These are phyloP conservation scores for Backusella luteola DNA, from an alignment of 192 early-diverging fungal species.

Conservation along the genomic window DNA sequence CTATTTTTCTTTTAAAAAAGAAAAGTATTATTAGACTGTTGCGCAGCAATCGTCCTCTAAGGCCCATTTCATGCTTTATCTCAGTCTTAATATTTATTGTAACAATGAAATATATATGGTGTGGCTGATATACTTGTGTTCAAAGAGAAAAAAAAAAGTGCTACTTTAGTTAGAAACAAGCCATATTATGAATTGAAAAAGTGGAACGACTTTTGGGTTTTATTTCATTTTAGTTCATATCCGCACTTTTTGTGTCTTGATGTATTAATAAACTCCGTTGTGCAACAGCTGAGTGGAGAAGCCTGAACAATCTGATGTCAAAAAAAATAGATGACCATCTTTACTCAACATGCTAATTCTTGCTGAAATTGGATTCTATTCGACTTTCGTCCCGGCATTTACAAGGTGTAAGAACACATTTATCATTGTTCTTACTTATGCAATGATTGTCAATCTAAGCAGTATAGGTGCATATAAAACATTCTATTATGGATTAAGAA, in stretches of 20 bases:
- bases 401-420: background rate
- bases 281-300: background rate
- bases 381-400: background rate
- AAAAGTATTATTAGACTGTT: background rate
- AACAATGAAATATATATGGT: background rate
- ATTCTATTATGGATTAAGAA: background rate
- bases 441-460: background rate
- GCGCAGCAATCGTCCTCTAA: background rate
- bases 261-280: background rate
- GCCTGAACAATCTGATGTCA: background rate
- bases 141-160: background rate
- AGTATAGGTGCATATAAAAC: background rate
- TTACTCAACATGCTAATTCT: background rate
- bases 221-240: background rate
- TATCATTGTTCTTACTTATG: background rate
- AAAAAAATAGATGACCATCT: background rate
- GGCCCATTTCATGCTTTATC: background rate
- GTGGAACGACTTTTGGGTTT: background rate
- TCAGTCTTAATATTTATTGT: background rate
- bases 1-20: background rate
- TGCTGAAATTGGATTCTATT: background rate
- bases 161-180: background rate
- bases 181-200: background rate
- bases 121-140: background rate
- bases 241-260: background rate